Evolutionary conservation across 2,329 filamentous ascomycete genomes (phyloP), one percentile per base, ranked within the genome.

Genomic region (Nigrograna mackinnonii): DNA sequence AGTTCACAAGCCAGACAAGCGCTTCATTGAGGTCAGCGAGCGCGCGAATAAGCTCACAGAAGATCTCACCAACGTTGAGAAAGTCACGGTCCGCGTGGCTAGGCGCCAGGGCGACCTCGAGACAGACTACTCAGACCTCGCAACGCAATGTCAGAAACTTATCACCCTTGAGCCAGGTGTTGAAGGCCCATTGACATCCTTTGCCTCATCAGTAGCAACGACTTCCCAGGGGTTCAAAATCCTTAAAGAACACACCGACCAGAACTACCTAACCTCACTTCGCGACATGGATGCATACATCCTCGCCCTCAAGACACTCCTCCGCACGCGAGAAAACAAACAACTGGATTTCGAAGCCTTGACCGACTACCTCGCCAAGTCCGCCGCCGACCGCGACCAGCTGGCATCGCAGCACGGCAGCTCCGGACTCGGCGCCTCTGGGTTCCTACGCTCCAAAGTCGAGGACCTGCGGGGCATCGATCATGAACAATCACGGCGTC

Each of bases 221-320:
- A 92, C 88, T 0, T 86, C 87, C 6, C 75, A 84, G 2, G 89
- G 89, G 4, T 80, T 96, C 60, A 88, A 84, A 60, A 77, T 73
- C n/a, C 79, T 99, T 46, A 89, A 90, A 62, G 91, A 97, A 48
- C 81, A 91, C 59, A 97, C 92, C 0, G 94, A 99, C 64, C 91
- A 95, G 60, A 91, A 96, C 69, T 99, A 99, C 65, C 83, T 99
- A 2, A 89, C 90, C 54, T 92, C 87, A 41, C 78, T 99, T 39
- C 84, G 91, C 37, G 94, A 99, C 71, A 96, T 97, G 91, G 89
- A 95, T 58, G 87, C 91, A 19, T 99, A 97, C 70, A 92, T 91
- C 52, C 74, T 82, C n/a, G 87, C 91, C 0, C 76, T 97, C 35
- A 95, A 95, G 69, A 79, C 83, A 18, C 84, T 99, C 4, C 83